Conservation (phyloP, 1,284 basidiomycete species). For the Ustilago shanxiensis region DNA sequence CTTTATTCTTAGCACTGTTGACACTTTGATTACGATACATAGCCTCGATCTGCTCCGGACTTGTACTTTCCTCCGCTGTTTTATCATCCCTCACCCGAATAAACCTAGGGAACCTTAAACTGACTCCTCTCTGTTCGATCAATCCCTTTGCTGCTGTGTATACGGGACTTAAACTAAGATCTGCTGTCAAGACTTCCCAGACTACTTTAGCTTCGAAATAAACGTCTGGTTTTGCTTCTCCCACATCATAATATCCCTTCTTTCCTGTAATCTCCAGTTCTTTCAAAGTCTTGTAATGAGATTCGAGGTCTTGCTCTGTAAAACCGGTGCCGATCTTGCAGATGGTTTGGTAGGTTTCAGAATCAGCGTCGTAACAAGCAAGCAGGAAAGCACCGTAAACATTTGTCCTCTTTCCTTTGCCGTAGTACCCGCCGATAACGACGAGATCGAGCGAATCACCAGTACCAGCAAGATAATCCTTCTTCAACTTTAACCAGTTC, state of each 20-base stretch:
- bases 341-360: slow-evolving; percentile 65
- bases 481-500: slow-evolving; percentile 89
- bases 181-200: slow-evolving; percentile 98
- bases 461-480: slow-evolving; percentile 80
- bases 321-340: slow-evolving; percentile 99
- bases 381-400: slow-evolving; percentile 69
- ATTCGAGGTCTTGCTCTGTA: slow-evolving; percentile 83
- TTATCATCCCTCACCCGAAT: slow-evolving; percentile 94
- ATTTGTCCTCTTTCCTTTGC: slow-evolving; percentile 92
- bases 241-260: slow-evolving; percentile 76
- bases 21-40: slow-evolving; percentile 89
- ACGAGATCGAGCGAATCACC: slow-evolving; percentile 98
- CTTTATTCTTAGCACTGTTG: slow-evolving; percentile 76
- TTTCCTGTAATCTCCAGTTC: slow-evolving; percentile 79
- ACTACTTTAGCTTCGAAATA: slow-evolving; percentile 75
- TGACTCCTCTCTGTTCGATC: slow-evolving; percentile 76
- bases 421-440: slow-evolving; percentile 95
- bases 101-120: slow-evolving; percentile 94
- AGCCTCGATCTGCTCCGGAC: slow-evolving; percentile 92
- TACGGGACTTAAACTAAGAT: slow-evolving; percentile 93
- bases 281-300: slow-evolving; percentile 85
- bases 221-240: slow-evolving; percentile 68
- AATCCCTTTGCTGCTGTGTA: slow-evolving; percentile 94
- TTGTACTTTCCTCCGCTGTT: slow-evolving; percentile 87
- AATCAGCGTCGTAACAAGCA: slow-evolving; percentile 66